Base-by-base conservation (phyloP, 2,329 filamentous ascomycete genomes). In the Cercospora nicotianae region DNA sequence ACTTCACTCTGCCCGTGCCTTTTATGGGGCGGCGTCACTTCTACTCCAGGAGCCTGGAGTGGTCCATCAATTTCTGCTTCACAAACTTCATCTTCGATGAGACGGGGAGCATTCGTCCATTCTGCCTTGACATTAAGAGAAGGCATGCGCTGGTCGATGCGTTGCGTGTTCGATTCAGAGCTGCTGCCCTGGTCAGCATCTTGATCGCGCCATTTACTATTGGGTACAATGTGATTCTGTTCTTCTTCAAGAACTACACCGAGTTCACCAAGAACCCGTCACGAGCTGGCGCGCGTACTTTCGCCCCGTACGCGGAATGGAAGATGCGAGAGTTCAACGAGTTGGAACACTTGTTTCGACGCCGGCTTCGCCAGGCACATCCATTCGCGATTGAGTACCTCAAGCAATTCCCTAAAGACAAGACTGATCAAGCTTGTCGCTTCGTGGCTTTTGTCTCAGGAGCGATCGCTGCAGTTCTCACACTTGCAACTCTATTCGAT, bases 251-350 rank as follows among this genome's bases (percentile, higher is more conserved):
- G 33, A 97, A 98, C 77, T 98, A 97, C 79, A 95, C 95, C 75
- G 94, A 99, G 83, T 97, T 96, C 77, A 93, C 97, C 80, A 96
- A 94, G 76, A 96, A 97, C 70, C 94, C 93, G 0, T 89, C 92
- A 0, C 90, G 93, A 70, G 87, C 97, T 42, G 91, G 92, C n/a
- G 90, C 93, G 16, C 89, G 95, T 48, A 90, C 93, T 72, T 99
- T 97, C 77, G 98, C 94, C 0, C 92, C 93, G 1, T 87, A 97
- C 61, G 95, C 95, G 0, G 91, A 97, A 78, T 99, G 95, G 95
- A 98, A 97, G 75, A 97, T 99, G 71, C 90, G 95, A 59, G 94
- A 98, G 78, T 99, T 98, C 85, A 99, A 99, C 75, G 95, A 99
- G 79, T 85, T 99, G 1, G 90, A 91, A 66, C 95, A 99, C 79